Percentiles rank a stretch among this genome's conserved stretches.
These are phyloP conservation scores for Lachnellula hyalina DNA, from an alignment of 2,329 filamentous ascomycete genomes.

Conservation along the genomic window DNA sequence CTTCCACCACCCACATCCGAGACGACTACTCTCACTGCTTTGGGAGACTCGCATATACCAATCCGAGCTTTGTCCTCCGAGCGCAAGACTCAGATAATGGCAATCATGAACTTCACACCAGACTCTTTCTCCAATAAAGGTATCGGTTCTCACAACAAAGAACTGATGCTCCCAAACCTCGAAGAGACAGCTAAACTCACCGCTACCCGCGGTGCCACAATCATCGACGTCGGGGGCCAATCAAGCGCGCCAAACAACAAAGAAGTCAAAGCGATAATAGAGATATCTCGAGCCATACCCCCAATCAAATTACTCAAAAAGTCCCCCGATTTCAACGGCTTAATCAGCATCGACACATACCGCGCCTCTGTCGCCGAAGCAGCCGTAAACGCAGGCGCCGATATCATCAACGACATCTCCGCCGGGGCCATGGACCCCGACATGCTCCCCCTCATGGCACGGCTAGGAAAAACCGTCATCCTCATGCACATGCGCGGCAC, in stretches of 20 bases:
- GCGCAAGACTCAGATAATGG: constrained; percentile 73
- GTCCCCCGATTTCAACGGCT: constrained; percentile 53
- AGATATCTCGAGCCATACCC: constrained; percentile 72
- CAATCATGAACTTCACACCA: constrained; percentile 88
- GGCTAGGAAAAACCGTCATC: constrained; percentile 70
- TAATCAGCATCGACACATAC: constrained; percentile 91
- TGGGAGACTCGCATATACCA: constrained; percentile 43
- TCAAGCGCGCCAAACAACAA: constrained; percentile 76
- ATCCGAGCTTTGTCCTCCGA: constrained; percentile 54
- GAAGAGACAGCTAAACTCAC: neutral
- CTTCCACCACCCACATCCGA: constrained; percentile 45
- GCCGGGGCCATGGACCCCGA: constrained; percentile 70
- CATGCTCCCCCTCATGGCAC: constrained; percentile 78
- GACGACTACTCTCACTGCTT: constrained; percentile 54
- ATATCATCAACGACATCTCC: constrained; percentile 94
- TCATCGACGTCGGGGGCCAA: constrained; percentile 90
- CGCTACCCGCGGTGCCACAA: constrained; percentile 58
- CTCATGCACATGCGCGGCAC: constrained; percentile 72
- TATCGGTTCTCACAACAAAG: constrained; percentile 41
- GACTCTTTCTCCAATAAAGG: constrained; percentile 97
- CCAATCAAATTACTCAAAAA: constrained; percentile 69
- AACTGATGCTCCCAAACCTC: neutral
- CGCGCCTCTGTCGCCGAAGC: constrained; percentile 74
- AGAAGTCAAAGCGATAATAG: constrained; percentile 66
- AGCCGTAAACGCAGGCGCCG: constrained; percentile 72